Evolutionary conservation across 1,284 basidiomycete species (phyloP).

Genomic region (Tetrapyrgos nigripes): DNA sequence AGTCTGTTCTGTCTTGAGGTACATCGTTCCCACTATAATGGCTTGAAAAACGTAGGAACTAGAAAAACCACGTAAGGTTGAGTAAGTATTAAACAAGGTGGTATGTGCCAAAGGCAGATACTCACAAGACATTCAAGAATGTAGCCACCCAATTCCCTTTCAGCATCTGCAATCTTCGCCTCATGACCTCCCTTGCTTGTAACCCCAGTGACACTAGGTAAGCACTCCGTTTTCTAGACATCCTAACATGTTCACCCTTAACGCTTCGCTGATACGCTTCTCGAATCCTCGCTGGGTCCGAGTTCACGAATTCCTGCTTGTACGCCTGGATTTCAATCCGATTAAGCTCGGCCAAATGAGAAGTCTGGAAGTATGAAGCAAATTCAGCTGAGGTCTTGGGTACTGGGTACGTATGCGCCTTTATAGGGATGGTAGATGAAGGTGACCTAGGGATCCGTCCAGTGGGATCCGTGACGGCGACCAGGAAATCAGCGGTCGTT

Average conservation of each 20-base stretch:
- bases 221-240: conserved; percentile 17
- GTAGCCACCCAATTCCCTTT: conserved; percentile 57
- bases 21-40: conserved; percentile 80
- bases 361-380: conserved; percentile 53
- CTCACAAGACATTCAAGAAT: conserved; percentile 37
- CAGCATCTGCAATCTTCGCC: conserved; percentile 71
- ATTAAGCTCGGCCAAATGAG: conserved; percentile 46
- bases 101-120: not conserved
- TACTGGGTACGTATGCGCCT: conserved; percentile 47
- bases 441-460: conserved; percentile 54
- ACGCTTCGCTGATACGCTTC: too few relatives aligned
- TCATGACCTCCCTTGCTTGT: conserved; percentile 74
- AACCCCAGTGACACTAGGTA: conserved; percentile 59
- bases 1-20: conserved; percentile 64
- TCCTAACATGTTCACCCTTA: too few relatives aligned
- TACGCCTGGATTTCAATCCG: conserved; percentile 53
- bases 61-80: conserved; percentile 27
- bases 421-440: too few relatives aligned
- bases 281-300: too few relatives aligned
- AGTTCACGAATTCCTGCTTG: conserved; percentile 39
- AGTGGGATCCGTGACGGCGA: conserved; percentile 58
- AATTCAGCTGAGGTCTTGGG: conserved; percentile 73
- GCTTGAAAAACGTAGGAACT: conserved; percentile 68
- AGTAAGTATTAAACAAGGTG: not conserved
- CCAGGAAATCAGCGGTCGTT: conserved; percentile 67